Percentiles rank a stretch among this genome's conserved stretches.
Conservation (phyloP, 176 grass and related monocot species). For the Luzula sylvatica region DNA sequence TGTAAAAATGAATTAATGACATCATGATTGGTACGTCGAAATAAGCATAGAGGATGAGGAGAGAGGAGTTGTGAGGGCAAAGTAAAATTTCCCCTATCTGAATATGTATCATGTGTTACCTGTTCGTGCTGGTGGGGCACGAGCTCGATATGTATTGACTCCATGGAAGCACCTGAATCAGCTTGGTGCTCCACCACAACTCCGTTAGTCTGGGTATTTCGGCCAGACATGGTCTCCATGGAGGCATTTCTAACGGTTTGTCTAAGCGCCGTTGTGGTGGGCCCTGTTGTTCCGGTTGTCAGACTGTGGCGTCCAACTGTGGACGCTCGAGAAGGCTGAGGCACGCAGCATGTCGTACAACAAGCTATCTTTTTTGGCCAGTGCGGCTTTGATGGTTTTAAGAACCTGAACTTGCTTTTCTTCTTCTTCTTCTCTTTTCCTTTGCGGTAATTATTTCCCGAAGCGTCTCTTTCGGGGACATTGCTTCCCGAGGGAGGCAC, state of each 20-base stretch:
- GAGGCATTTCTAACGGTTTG: constrained; percentile 19
- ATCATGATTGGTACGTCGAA: too few species aligned
- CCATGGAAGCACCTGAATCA: constrained; percentile 4
- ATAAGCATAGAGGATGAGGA: too few species aligned
- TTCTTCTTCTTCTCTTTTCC: constrained; percentile 14
- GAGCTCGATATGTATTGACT: constrained; percentile 20
- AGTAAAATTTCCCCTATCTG: too few species aligned
- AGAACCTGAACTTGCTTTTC: constrained; percentile 6
- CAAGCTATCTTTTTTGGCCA: constrained; percentile 21
- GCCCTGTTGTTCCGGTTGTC: not conserved
- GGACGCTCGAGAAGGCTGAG: constrained; percentile 12
- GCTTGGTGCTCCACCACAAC: not conserved
- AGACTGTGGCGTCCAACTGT: not conserved
- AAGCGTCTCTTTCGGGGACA: not conserved
- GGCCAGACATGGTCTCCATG: constrained; percentile 16
- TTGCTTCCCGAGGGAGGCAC: not conserved
- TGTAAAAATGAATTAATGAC: too few species aligned
- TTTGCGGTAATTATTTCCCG: not conserved
- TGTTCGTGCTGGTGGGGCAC: constrained; percentile 7
- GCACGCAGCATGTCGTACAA: constrained; percentile 1
- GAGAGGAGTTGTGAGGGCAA: too few species aligned
- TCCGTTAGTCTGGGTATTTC: constrained; percentile 1
- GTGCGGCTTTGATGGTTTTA: constrained; percentile 2
- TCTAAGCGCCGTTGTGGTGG: constrained; percentile 1
- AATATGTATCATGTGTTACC: too few species aligned